Base-by-base conservation (phyloP, 371 early-diverging fungal genomes). In the Mortierella sp. region DNA sequence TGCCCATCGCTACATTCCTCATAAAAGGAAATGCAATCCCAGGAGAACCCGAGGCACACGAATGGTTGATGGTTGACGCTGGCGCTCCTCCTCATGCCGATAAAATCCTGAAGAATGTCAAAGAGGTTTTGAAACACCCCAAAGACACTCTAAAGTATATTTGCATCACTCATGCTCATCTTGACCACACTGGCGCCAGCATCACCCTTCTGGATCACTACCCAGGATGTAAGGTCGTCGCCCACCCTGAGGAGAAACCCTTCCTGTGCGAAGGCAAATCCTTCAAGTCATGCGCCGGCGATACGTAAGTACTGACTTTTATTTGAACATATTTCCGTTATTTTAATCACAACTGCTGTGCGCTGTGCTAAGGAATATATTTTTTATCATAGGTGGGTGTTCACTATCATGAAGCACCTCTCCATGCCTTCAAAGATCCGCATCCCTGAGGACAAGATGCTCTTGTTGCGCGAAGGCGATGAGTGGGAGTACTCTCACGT, bases 31-130 rank as follows among this genome's bases (percentile, higher is more conserved):
- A 68, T 40, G 20, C 62, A 18, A 52, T 69, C 20, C 47, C 70
- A 14, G 57, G 24, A 24, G 24, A 54, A 35, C n/a, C 40, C 1
- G 30, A 60, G 5, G 66, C 58, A 3, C 66, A 72, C 16, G 68
- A 72, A 54, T 84, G 84, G 84, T 18, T 77, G 20, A 54, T 84
- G 54, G 43, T 84, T 45, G 84, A 84, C 28, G 78, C 84, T 5
- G 84, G 79, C 1, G 73, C 65, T 28, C 70, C 73, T 16, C 54
- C 55, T 8, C 72, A 78, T 16, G 37, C 65, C 1, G 32, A 64
- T 1, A 32, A 61, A 22, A 28, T 84, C 12, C 24, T 73, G 9
- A 3, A 59, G 16, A 66, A 64, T 22, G 47, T 84, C 14, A 58
- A 67, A 20, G 8, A 9, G 5, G 66, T 72, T 22, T 32, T 72